phyloP scores from a whole-genome alignment of 805 yeast genomes.

The Blastobotrys terrestris region DNA sequence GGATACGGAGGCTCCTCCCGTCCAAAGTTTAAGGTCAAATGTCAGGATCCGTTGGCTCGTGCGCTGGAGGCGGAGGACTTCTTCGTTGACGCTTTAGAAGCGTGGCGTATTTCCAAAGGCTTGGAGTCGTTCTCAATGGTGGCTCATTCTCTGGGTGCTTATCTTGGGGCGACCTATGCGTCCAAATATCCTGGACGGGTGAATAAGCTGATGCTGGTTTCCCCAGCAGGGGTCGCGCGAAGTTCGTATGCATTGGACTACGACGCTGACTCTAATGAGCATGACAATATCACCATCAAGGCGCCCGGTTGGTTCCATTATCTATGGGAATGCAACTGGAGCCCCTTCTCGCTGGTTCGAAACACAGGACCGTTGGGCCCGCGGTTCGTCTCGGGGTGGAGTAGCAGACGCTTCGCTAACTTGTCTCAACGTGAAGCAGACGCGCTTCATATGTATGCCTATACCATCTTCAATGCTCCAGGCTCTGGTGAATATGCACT shows the following conservation, averaged over 20 bases:
- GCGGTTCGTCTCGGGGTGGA: constrained; percentile 82
- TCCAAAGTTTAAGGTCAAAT: constrained; percentile 45
- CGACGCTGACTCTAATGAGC: constrained; percentile 11
- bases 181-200: constrained; percentile 55
- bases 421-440: constrained; percentile 40
- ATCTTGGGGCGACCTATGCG: constrained; percentile 64
- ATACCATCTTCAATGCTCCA: constrained; percentile 73
- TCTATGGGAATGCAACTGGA: constrained; percentile 80
- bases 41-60: constrained; percentile 28
- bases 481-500: constrained; percentile 95
- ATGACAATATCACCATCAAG: constrained; percentile 9
- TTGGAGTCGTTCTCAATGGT: constrained; percentile 49
- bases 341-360: constrained; percentile 80
- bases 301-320: constrained; percentile 74
- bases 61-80: constrained; percentile 50
- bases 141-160: constrained; percentile 95
- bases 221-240: constrained; percentile 79
- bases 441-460: constrained; percentile 70
- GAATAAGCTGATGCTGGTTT: constrained; percentile 63
- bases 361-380: constrained; percentile 79
- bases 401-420: constrained; percentile 68
- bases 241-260: constrained; percentile 29
- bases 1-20: constrained; percentile 86
- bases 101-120: constrained; percentile 53
- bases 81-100: constrained; percentile 58